Evolutionary conservation across 257 asterid genomes (phyloP).

Genomic region (Gardenia jasminoides): DNA sequence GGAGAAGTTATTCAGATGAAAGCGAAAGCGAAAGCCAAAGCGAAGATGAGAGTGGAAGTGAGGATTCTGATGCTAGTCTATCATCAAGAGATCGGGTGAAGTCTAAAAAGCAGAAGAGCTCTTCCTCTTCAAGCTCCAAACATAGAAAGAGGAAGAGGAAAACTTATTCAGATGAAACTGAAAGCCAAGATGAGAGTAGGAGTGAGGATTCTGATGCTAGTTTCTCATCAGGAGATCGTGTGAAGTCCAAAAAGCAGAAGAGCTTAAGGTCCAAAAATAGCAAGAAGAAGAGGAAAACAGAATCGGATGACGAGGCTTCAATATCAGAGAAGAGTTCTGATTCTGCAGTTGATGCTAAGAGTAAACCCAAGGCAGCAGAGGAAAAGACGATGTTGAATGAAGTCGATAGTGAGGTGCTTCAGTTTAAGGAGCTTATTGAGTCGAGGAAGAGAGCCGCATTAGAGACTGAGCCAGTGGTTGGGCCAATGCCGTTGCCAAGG

Average conservation of each 20-base stretch:
- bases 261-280: conserved; percentile 40
- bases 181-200: conserved; percentile 38
- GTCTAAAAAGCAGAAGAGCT: conserved; percentile 40
- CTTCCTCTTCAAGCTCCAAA: conserved; percentile 33
- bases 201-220: conserved; percentile 59
- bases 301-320: conserved; percentile 33
- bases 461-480: conserved; percentile 71
- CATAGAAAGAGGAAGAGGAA: conserved; percentile 19
- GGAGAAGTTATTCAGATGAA: conserved; percentile 41
- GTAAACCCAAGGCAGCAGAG: conserved; percentile 20
- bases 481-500: conserved; percentile 92
- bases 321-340: conserved; percentile 31
- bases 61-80: conserved; percentile 47
- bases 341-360: conserved; percentile 33
- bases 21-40: too few species aligned
- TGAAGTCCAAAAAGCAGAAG: conserved; percentile 40
- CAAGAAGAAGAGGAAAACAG: conserved; percentile 47
- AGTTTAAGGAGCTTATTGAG: conserved; percentile 69
- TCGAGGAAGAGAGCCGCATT: conserved; percentile 46
- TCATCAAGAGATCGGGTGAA: conserved; percentile 25
- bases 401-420: conserved; percentile 44
- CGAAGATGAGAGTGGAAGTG: conserved; percentile 46
- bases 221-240: conserved; percentile 20
- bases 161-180: conserved; percentile 44
- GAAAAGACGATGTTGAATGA: conserved; percentile 45